A percentile compares a stretch with the other conserved stretches of the same genome.
Evolutionary conservation across 441 rosid species (phyloP).

Genomic region (Croton laevigatus): DNA sequence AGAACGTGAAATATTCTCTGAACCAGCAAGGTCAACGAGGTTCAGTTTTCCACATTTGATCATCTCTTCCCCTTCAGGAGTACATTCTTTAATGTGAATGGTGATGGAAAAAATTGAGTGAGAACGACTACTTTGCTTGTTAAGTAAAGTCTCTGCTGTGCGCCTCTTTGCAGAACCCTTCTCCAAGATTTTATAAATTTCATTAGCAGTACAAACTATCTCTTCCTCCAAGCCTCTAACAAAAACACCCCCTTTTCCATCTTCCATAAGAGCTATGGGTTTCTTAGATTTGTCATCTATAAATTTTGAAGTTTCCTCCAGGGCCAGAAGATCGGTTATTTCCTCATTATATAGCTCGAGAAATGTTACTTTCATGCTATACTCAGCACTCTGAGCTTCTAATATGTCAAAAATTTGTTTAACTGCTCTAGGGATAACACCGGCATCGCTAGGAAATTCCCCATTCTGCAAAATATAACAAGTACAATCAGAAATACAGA

Average conservation of each 20-base stretch:
- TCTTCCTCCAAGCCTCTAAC: constrained; percentile 98
- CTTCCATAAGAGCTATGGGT: constrained; percentile 99
- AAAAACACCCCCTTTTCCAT: constrained; percentile 99
- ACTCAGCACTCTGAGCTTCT: constrained; percentile 93
- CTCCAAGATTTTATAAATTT: constrained; percentile 96
- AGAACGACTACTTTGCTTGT: constrained; percentile 99
- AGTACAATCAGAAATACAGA: constrained; percentile 21
- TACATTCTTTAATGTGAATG: constrained; percentile 92
- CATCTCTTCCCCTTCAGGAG: constrained; percentile 98
- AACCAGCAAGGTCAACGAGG: constrained; percentile 99
- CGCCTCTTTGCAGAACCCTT: constrained; percentile 98
- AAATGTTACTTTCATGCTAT: constrained; percentile 96
- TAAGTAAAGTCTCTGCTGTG: constrained; percentile 97
- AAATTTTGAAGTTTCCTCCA: constrained; percentile 75
- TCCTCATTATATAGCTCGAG: constrained; percentile 98
- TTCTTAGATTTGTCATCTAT: constrained; percentile 91
- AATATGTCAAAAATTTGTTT: constrained; percentile 87
- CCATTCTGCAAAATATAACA: constrained; percentile 64
- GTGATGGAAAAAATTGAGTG: constrained; percentile 98
- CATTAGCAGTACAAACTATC: constrained; percentile 89
- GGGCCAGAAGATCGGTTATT: constrained; percentile 92
- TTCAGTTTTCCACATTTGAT: constrained; percentile 96
- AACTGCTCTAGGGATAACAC: constrained; percentile 97
- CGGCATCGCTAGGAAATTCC: constrained; percentile 95
- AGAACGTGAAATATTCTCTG: constrained; percentile 97